These are phyloP conservation scores for Lipomyces anomalus DNA, from an alignment of 805 yeast species.

Conservation along the genomic window DNA sequence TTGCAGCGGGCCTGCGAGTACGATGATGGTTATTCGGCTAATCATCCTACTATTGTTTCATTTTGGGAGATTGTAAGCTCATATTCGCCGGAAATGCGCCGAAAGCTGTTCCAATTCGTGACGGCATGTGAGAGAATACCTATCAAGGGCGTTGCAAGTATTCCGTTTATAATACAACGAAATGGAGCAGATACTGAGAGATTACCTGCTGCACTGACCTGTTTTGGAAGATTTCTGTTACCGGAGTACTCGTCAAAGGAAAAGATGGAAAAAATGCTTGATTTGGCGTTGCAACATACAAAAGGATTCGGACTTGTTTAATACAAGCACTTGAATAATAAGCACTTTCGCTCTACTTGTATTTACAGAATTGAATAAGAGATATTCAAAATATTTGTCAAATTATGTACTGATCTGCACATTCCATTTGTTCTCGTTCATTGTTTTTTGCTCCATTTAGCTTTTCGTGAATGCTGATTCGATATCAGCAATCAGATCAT, in stretches of 20 bases:
- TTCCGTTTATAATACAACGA: slow-evolving; percentile 42
- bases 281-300: slow-evolving; percentile 28
- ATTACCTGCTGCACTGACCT: slow-evolving; percentile 48
- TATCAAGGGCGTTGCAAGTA: slow-evolving; percentile 40
- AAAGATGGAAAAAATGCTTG: slow-evolving; percentile 24
- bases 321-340: too few species aligned
- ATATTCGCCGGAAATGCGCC: slow-evolving; percentile 37
- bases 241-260: slow-evolving; percentile 42
- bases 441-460: too few species aligned
- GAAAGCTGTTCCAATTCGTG: slow-evolving; percentile 43
- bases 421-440: too few species aligned
- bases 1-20: slow-evolving; percentile 40
- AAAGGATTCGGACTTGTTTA: slow-evolving; percentile 31
- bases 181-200: slow-evolving; percentile 37
- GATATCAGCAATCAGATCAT: slow-evolving; percentile 73
- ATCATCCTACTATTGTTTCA: slow-evolving; percentile 36
- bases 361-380: too few species aligned
- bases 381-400: too few species aligned
- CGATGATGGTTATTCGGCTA: slow-evolving; percentile 38
- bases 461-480: too few species aligned
- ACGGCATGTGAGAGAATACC: slow-evolving; percentile 49
- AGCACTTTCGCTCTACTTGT: too few species aligned
- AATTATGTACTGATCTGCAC: too few species aligned
- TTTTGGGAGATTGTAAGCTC: slow-evolving; percentile 46
- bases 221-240: slow-evolving; percentile 44